A percentile compares a stretch with the other conserved stretches of the same genome.
Evolutionary conservation across 1,139 yeast genomes (phyloP).

Genomic region (Geotrichum australiense): DNA sequence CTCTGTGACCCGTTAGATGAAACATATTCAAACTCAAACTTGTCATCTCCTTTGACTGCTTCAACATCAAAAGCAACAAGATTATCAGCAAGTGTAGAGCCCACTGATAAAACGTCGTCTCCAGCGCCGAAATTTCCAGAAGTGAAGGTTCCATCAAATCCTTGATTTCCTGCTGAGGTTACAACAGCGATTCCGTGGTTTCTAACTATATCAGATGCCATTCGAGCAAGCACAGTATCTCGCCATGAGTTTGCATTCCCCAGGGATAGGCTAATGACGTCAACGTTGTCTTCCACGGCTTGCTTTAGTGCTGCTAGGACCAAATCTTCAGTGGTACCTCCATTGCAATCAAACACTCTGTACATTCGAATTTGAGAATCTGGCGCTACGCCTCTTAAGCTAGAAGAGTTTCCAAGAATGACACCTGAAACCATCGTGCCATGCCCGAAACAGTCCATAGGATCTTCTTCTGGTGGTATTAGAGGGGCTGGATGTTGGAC

Average conservation of each 20-base stretch:
- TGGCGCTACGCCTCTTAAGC: slow-evolving; percentile 24
- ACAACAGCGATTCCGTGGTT: slow-evolving; percentile 18
- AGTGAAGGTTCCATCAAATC: slow-evolving; percentile 12
- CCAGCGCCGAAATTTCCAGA: slow-evolving; percentile 17
- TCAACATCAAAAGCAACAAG: slow-evolving; percentile 7
- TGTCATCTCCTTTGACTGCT: not conserved
- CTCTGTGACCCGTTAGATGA: slow-evolving; percentile 9
- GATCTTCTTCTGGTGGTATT: slow-evolving; percentile 8
- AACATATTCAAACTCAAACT: slow-evolving; percentile 11
- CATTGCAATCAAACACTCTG: slow-evolving; percentile 22
- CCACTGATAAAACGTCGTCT: slow-evolving; percentile 14
- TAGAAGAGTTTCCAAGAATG: slow-evolving; percentile 19
- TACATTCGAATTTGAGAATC: slow-evolving; percentile 21
- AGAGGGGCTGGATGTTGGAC: not conserved
- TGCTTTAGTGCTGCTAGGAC: slow-evolving; percentile 20
- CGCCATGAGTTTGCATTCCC: slow-evolving; percentile 20
- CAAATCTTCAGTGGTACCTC: slow-evolving; percentile 20
- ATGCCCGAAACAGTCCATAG: slow-evolving; percentile 24
- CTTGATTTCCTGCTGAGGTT: slow-evolving; percentile 22
- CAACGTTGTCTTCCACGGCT: slow-evolving; percentile 21
- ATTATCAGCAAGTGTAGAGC: slow-evolving; percentile 13
- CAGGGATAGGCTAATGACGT: slow-evolving; percentile 21
- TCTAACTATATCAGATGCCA: slow-evolving; percentile 20
- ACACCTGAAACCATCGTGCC: slow-evolving; percentile 25
- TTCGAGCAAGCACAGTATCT: slow-evolving; percentile 16